Percentiles rank a stretch among this genome's conserved stretches.
These are phyloP conservation scores for Passiflora organensis DNA, from an alignment of 345 rosid genomes.

Conservation along the genomic window DNA sequence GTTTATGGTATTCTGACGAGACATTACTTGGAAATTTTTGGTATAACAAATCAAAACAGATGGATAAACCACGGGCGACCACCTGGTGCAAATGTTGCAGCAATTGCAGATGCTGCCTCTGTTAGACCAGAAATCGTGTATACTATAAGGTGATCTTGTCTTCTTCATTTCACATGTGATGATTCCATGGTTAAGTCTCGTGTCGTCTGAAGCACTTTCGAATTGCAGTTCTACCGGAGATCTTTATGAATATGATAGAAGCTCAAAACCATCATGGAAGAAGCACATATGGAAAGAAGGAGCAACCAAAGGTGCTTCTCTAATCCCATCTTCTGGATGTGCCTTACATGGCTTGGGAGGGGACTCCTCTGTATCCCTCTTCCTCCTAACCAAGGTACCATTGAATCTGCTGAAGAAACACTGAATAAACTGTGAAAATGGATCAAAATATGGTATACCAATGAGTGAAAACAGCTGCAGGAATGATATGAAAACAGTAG, in stretches of 20 bases:
- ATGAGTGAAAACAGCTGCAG: no score
- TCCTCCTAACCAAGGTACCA: slow-evolving; percentile 61
- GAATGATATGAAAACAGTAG: neutral
- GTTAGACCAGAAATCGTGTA: slow-evolving; percentile 47
- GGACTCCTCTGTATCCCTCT: slow-evolving; percentile 47
- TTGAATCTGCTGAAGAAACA: neutral
- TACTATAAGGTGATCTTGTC: slow-evolving; percentile 45
- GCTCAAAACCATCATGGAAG: slow-evolving; percentile 69
- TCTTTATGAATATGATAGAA: slow-evolving; percentile 55
- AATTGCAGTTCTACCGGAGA: slow-evolving; percentile 57
- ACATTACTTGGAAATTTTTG: slow-evolving; percentile 30
- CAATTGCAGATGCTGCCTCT: slow-evolving; percentile 44
- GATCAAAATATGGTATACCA: no score
- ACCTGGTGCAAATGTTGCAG: slow-evolving; percentile 59
- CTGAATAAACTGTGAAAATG: no score
- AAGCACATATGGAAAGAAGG: slow-evolving; percentile 52
- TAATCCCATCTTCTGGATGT: slow-evolving; percentile 38
- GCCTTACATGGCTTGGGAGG: slow-evolving; percentile 37
- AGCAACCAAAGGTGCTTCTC: slow-evolving; percentile 29
- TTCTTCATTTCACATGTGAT: neutral
- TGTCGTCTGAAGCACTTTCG: neutral
- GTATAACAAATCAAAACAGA: slow-evolving; percentile 36
- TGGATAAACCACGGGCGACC: slow-evolving; percentile 65
- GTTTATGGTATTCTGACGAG: slow-evolving; percentile 17
- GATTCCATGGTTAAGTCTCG: no score